Evolutionary conservation across 2,329 filamentous ascomycete species (phyloP).

Genomic region (Fusarium cyanostomum): DNA sequence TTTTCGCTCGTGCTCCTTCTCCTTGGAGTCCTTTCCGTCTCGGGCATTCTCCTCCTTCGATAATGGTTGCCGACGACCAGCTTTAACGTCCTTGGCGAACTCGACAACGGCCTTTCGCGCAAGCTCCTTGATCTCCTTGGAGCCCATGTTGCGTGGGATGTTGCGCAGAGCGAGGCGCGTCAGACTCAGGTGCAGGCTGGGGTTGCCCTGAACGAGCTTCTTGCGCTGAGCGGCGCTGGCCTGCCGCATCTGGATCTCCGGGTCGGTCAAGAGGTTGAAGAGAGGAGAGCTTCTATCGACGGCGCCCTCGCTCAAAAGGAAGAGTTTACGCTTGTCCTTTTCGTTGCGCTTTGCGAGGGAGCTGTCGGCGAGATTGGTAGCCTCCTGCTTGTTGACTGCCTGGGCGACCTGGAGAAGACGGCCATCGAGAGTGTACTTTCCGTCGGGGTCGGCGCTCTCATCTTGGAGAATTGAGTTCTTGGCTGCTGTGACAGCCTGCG

Average conservation of each 20-base stretch:
- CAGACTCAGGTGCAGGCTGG: constrained; percentile 85
- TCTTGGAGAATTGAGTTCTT: constrained; percentile 90
- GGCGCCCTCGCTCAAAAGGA: constrained; percentile 85
- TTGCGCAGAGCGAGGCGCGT: constrained; percentile 93
- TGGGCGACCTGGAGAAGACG: constrained; percentile 85
- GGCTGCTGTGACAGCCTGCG: constrained; percentile 57
- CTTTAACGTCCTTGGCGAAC: constrained; percentile 90
- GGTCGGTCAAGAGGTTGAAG: constrained; percentile 77
- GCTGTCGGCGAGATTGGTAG: constrained; percentile 76
- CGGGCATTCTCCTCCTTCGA: constrained; percentile 90
- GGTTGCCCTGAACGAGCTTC: constrained; percentile 90
- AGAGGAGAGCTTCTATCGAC: constrained; percentile 81
- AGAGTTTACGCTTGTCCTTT: constrained; percentile 90
- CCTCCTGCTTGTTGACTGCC: constrained; percentile 86
- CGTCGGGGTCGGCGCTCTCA: constrained; percentile 80
- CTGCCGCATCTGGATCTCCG: constrained; percentile 88
- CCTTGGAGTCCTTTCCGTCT: constrained; percentile 80
- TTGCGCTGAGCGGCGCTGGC: constrained; percentile 88
- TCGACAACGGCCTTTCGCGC: constrained; percentile 93
- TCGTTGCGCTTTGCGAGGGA: constrained; percentile 71
- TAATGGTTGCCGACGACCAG: constrained; percentile 76
- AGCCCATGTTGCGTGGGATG: constrained; percentile 81
- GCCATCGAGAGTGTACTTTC: constrained; percentile 89
- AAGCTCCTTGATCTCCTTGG: constrained; percentile 90
- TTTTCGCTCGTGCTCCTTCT: constrained; percentile 82